These are phyloP conservation scores for Globisporangium nagaii DNA, from an alignment of 352 stramenopile species.

Conservation along the genomic window DNA sequence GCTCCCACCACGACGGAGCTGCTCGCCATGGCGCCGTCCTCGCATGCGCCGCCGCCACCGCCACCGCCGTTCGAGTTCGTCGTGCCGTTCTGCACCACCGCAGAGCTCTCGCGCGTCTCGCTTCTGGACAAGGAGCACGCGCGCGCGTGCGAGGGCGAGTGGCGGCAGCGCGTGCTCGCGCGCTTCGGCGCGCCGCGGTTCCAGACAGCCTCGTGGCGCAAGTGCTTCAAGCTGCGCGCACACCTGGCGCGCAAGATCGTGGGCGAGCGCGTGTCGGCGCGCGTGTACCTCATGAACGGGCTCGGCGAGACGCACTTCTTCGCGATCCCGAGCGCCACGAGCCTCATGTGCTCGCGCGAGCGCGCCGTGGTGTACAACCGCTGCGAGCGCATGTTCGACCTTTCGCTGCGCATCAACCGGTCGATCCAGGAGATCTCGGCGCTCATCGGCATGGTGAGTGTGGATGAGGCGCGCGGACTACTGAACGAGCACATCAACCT, in stretches of 20 bases:
- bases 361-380: slow-evolving; percentile 75
- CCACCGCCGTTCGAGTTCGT: slow-evolving; percentile 27
- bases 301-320: slow-evolving; percentile 70
- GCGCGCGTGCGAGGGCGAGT: slow-evolving; percentile 50
- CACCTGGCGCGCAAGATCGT: slow-evolving; percentile 59
- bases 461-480: slow-evolving; percentile 66
- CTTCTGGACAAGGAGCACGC: slow-evolving; percentile 43
- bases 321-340: slow-evolving; percentile 34
- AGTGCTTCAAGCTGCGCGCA: slow-evolving; percentile 58
- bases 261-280: slow-evolving; percentile 46
- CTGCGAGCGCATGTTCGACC: slow-evolving; percentile 84
- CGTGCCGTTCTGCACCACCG: slow-evolving; percentile 34
- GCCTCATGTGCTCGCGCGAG: slow-evolving; percentile 76
- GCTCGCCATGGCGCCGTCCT: not conserved
- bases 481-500: slow-evolving; percentile 85
- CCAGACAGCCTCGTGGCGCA: slow-evolving; percentile 46
- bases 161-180: slow-evolving; percentile 45
- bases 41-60: not conserved
- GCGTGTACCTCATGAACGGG: slow-evolving; percentile 83
- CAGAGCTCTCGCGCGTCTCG: slow-evolving; percentile 37
- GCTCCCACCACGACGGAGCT: no score
- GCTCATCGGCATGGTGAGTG: slow-evolving; percentile 73
- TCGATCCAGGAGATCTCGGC: slow-evolving; percentile 86
- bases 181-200: slow-evolving; percentile 52
- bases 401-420: slow-evolving; percentile 82